Evolutionary conservation across 208 protist species (phyloP).

Genomic region (Giardia duodenalis): DNA sequence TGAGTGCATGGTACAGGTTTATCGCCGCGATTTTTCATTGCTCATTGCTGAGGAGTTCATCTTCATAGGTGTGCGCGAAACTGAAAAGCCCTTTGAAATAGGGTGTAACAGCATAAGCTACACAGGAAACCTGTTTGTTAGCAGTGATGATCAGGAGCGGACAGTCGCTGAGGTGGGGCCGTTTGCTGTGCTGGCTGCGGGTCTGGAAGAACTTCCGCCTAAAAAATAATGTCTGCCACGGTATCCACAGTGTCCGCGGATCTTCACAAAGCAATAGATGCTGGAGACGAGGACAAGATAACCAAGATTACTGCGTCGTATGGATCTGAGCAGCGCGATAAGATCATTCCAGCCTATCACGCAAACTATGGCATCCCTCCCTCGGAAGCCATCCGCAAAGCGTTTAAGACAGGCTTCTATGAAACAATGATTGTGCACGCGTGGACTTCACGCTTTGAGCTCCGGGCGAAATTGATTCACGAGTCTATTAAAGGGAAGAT

Average conservation of each 20-base stretch:
- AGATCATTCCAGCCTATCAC: background rate
- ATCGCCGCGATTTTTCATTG: background rate
- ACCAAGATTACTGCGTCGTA: background rate
- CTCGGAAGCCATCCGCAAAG: background rate
- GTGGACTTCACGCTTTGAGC: background rate
- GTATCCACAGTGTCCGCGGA: background rate
- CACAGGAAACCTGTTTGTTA: background rate
- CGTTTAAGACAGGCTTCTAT: background rate
- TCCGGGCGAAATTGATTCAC: background rate
- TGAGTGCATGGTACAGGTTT: background rate
- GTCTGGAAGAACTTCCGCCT: no score
- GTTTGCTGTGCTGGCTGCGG: no score
- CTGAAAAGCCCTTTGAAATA: background rate
- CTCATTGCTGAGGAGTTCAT: background rate
- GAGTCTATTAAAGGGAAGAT: background rate
- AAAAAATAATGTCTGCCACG: background rate
- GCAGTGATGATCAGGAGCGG: no score
- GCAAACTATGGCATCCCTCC: background rate
- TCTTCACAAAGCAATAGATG: background rate
- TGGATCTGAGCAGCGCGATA: background rate
- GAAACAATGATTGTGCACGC: background rate
- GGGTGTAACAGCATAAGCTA: background rate
- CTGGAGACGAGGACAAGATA: background rate
- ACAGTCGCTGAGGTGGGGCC: no score
- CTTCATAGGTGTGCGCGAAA: background rate